Base-by-base conservation (phyloP, 2,329 filamentous ascomycete species). In the Aspergillus hiratsukae region DNA sequence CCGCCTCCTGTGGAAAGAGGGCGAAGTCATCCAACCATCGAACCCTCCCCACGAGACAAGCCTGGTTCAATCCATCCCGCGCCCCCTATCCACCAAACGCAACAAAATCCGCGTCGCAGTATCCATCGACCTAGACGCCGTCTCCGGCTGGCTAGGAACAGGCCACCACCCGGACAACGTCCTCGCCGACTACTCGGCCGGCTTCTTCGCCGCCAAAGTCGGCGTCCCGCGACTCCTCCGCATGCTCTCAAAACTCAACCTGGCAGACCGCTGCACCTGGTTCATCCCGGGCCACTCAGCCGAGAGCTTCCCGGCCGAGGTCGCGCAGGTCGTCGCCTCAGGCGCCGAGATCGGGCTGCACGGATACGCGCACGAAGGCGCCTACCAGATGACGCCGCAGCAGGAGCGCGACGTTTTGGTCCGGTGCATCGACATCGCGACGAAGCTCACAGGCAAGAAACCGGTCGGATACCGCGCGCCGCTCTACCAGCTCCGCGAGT, bases 321-420 rank as follows among this genome's bases (percentile, higher is more conserved):
- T 80, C 2, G 69, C 72, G 51, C 72, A 74, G 48, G 81, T 86
- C 23, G 69, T 83, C 2, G 74, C 79, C 4, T 80, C 77, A 31
- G 81, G 83, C 6, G 77, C 76, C 4, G 81, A 84, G 61, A 79
- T 84, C 48, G 82, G 75, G 8, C 60, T 73, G 5, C 73, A 70
- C 48, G 87, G 86, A 5, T 90, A 90, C 71, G 84, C 82, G 0
- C 87, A 90, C 63, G 87, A 90, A 67, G 89, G 89, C 61, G 86
- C 87, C 0, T 80, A 78, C 10, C 82, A 86, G 51, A 87, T 90
- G 83, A 87, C 81, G 0, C 69, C 87, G 1, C 85, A 89, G 64
- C 88, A 91, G 72, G 88, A 91, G 69, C 81, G 81, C 6, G 87
- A 88, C 57, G 85, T 91, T 3, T 80, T 93, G 5, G 85, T 88